phyloP scores from a whole-genome alignment of 805 yeast genomes.

The Cyberlindnera sargentensis region DNA sequence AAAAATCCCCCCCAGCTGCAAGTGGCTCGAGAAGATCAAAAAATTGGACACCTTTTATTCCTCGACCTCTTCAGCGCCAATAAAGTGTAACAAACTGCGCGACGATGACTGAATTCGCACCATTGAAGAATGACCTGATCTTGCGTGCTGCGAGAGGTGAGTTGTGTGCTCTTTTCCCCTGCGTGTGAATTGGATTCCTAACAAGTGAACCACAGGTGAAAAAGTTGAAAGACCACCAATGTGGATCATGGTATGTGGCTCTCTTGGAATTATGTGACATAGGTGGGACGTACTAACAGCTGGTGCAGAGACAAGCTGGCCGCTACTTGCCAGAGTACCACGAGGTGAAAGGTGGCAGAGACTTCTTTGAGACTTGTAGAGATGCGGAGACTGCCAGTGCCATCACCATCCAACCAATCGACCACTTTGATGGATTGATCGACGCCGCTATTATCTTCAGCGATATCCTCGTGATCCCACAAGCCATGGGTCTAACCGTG shows the following conservation, averaged over 20 bases:
- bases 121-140: constrained; percentile 81
- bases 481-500: constrained; percentile 95
- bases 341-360: constrained; percentile 73
- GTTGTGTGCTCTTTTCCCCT: background rate
- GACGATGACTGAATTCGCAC: constrained; percentile 46
- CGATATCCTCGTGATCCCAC: constrained; percentile 94
- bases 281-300: constrained; percentile 2
- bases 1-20: too few species aligned
- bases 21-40: too few species aligned
- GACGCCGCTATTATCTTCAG: constrained; percentile 97
- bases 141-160: constrained; percentile 77
- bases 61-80: too few species aligned
- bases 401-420: constrained; percentile 93
- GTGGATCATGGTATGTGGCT: constrained; percentile 69
- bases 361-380: constrained; percentile 92
- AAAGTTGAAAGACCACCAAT: constrained; percentile 94
- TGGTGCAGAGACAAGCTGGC: constrained; percentile 78
- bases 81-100: too few species aligned
- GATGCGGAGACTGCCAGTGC: constrained; percentile 91
- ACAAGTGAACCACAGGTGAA: constrained; percentile 36
- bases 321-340: constrained; percentile 88
- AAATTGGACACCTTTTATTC: too few species aligned
- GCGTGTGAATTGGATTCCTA: background rate
- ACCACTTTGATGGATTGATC: constrained; percentile 78
- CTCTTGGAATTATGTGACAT: background rate